phyloP scores from a whole-genome alignment of 2,329 filamentous ascomycete species.

The Ophiostoma ulmi region DNA sequence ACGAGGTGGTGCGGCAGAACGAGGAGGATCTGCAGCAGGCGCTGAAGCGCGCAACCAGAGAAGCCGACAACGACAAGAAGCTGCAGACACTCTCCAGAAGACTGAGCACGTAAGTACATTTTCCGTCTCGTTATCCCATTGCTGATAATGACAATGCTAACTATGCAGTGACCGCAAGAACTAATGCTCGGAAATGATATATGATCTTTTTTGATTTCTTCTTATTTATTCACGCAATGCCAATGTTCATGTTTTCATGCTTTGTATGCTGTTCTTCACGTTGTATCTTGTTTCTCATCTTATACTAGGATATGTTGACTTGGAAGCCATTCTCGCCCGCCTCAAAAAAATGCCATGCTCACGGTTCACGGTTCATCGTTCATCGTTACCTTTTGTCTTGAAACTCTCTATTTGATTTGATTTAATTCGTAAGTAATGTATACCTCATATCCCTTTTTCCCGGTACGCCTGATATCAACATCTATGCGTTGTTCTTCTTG shows the following conservation, averaged over 20 bases:
- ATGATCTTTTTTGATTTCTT: constrained; percentile 11
- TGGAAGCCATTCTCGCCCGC: constrained; percentile 3
- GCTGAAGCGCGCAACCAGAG: constrained; percentile 75
- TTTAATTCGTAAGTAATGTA: not conserved
- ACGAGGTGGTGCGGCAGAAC: constrained; percentile 80
- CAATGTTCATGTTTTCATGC: not conserved
- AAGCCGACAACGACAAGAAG: constrained; percentile 87
- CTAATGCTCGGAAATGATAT: constrained; percentile 15
- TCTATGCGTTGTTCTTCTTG: constrained; percentile 20
- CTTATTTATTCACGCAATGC: not conserved
- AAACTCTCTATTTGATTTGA: not conserved
- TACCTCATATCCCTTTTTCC: not conserved
- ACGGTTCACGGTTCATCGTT: not conserved
- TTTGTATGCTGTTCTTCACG: not conserved
- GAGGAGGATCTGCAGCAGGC: constrained; percentile 78
- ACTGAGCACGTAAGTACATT: constrained; percentile 84
- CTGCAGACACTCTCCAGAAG: constrained; percentile 81
- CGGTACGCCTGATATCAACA: not conserved
- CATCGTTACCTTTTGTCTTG: not conserved
- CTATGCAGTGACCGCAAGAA: constrained; percentile 26
- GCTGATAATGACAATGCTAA: not conserved
- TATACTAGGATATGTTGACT: constrained; percentile 9
- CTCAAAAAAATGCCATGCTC: not conserved
- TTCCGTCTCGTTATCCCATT: not conserved
- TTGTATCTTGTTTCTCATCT: not conserved